Evolutionary conservation across 2,329 filamentous ascomycete genomes (phyloP).

Genomic region (Cadophora sp.): DNA sequence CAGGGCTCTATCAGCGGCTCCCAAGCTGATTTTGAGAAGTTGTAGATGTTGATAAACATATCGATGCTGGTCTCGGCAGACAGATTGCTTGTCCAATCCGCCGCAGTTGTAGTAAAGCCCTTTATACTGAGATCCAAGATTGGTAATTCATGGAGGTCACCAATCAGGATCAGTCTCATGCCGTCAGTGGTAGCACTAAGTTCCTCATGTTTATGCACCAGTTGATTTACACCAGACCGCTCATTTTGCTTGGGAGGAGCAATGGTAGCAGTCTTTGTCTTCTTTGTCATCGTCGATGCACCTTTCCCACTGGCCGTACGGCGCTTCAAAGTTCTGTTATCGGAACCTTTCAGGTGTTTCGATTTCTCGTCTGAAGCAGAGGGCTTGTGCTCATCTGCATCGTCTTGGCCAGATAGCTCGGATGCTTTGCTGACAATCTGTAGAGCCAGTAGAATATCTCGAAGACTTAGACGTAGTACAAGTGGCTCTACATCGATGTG

Average conservation of each 20-base stretch:
- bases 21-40: slow-evolving; percentile 99
- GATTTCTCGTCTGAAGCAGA: slow-evolving; percentile 59
- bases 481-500: slow-evolving; percentile 89
- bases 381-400: slow-evolving; percentile 52
- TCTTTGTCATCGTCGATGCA: slow-evolving; percentile 58
- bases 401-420: slow-evolving; percentile 75
- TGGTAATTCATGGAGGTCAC: slow-evolving; percentile 93
- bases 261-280: slow-evolving; percentile 48
- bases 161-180: slow-evolving; percentile 90
- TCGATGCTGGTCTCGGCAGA: slow-evolving; percentile 90
- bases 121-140: slow-evolving; percentile 94
- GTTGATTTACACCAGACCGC: slow-evolving; percentile 49
- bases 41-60: slow-evolving; percentile 96
- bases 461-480: slow-evolving; percentile 85
- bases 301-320: slow-evolving; percentile 63
- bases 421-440: slow-evolving; percentile 92
- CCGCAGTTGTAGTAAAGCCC: slow-evolving; percentile 81
- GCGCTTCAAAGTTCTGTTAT: slow-evolving; percentile 53
- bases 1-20: slow-evolving; percentile 96
- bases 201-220: slow-evolving; percentile 70
- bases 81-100: slow-evolving; percentile 89
- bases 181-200: slow-evolving; percentile 87
- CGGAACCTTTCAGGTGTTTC: slow-evolving; percentile 52
- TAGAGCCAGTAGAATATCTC: slow-evolving; percentile 92
- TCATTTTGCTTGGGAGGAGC: slow-evolving; percentile 40